Percentiles rank a stretch among this genome's conserved stretches.
phyloP scores from a whole-genome alignment of 768 basidiomycete genomes.

The Boletus fagicola region DNA sequence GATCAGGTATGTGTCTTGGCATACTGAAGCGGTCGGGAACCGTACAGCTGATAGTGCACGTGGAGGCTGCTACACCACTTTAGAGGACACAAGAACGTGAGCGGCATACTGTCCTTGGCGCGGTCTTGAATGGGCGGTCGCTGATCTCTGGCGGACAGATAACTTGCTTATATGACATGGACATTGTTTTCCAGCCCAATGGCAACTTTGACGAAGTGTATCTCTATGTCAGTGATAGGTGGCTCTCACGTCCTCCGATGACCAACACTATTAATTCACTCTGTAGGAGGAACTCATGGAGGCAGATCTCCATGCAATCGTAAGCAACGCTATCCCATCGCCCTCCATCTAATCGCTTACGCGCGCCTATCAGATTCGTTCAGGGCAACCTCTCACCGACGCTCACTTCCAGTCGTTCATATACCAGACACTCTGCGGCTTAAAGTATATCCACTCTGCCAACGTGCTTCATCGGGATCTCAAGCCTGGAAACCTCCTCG shows the following conservation, averaged over 20 bases:
- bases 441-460: slow-evolving; percentile 98
- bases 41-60: slow-evolving; percentile 15
- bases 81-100: slow-evolving; percentile 96
- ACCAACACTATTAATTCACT: slow-evolving; percentile 1
- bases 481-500: slow-evolving; percentile 92
- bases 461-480: slow-evolving; percentile 97
- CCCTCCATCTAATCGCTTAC: not conserved
- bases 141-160: slow-evolving; percentile 52
- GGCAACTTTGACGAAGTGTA: slow-evolving; percentile 97
- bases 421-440: slow-evolving; percentile 96
- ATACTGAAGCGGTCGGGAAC: not conserved
- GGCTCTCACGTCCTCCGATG: not conserved
- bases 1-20: slow-evolving; percentile 61
- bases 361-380: slow-evolving; percentile 58
- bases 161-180: slow-evolving; percentile 97
- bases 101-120: slow-evolving; percentile 23
- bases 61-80: slow-evolving; percentile 91
- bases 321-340: slow-evolving; percentile 36
- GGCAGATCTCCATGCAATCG: slow-evolving; percentile 98
- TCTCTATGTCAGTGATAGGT: slow-evolving; percentile 62
- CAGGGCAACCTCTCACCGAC: slow-evolving; percentile 84
- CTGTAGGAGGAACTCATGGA: slow-evolving; percentile 98
- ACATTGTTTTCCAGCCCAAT: slow-evolving; percentile 88
- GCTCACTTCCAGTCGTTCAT: slow-evolving; percentile 95
- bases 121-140: not conserved